Evolutionary conservation across 139 green algal genomes (phyloP).

Genomic region (Chlamydomonas applanata): DNA sequence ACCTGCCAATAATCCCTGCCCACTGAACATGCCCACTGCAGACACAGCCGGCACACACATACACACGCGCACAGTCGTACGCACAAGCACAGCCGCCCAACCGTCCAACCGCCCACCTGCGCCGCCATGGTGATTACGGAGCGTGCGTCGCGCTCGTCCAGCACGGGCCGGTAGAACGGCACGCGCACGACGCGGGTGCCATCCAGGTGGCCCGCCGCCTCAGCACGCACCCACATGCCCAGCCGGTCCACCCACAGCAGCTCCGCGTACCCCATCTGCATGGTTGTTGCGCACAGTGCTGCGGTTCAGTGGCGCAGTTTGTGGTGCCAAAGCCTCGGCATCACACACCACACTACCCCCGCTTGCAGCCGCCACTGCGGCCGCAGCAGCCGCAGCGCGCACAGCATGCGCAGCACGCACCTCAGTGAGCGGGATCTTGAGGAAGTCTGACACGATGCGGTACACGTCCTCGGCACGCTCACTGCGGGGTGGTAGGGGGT

Average conservation of each 20-base stretch:
- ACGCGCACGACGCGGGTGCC: constrained; percentile 48
- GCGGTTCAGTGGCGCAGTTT: too few species aligned
- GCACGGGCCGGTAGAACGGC: constrained; percentile 71
- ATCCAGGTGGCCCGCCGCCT: constrained; percentile 24
- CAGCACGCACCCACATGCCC: constrained; percentile 72
- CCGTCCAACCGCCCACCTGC: constrained; percentile 73
- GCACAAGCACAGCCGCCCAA: constrained; percentile 17
- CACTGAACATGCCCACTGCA: background rate
- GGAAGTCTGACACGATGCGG: constrained; percentile 56
- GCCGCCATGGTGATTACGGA: constrained; percentile 84
- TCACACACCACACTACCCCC: too few species aligned
- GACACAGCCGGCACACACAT: background rate
- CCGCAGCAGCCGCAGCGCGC: background rate
- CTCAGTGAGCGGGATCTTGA: constrained; percentile 47
- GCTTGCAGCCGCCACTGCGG: too few species aligned
- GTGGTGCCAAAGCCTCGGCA: too few species aligned
- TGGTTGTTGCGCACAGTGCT: too few species aligned
- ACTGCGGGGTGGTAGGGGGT: constrained; percentile 21
- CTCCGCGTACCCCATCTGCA: constrained; percentile 73
- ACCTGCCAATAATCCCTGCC: background rate
- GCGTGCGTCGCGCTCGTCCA: constrained; percentile 78
- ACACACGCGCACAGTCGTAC: background rate
- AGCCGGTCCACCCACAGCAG: constrained; percentile 87
- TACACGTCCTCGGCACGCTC: constrained; percentile 81
- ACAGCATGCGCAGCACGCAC: constrained; percentile 16